phyloP scores from a whole-genome alignment of 768 basidiomycete species.

The Mycena kentingensis region DNA sequence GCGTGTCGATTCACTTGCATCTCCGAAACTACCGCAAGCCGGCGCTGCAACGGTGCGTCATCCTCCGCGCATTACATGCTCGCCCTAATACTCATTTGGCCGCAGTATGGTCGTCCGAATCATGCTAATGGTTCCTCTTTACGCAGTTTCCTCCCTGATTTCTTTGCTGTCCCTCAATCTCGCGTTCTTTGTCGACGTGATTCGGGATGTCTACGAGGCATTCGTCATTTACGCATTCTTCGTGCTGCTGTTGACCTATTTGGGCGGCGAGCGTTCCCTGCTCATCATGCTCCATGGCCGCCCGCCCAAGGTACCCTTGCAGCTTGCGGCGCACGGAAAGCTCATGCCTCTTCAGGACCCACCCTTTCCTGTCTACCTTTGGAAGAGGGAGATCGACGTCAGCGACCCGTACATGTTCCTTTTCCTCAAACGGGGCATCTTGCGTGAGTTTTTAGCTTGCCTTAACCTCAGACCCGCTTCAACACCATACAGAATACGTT shows the following conservation, averaged over 20 bases:
- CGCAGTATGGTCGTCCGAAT: slow-evolving; percentile 88
- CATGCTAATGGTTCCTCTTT: slow-evolving; percentile 96
- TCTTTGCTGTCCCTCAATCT: slow-evolving; percentile 89
- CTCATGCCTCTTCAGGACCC: too few relatives aligned
- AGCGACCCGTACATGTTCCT: slow-evolving; percentile 95
- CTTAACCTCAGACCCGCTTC: slow-evolving; percentile 5
- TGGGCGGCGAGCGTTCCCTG: slow-evolving; percentile 92
- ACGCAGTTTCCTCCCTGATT: slow-evolving; percentile 87
- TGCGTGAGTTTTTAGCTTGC: slow-evolving; percentile 56
- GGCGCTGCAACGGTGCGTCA: slow-evolving; percentile 66
- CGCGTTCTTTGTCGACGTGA: slow-evolving; percentile 93
- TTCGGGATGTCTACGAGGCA: slow-evolving; percentile 96
- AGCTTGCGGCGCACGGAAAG: too few relatives aligned
- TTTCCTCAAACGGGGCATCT: slow-evolving; percentile 90
- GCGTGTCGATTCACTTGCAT: slow-evolving; percentile 76
- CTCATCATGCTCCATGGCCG: slow-evolving; percentile 91
- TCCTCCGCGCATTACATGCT: slow-evolving; percentile 2
- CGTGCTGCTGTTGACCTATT: slow-evolving; percentile 74
- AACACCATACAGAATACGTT: slow-evolving; percentile 91
- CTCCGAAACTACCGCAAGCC: slow-evolving; percentile 88
- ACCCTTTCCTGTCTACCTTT: slow-evolving; percentile 83
- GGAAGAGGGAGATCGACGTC: slow-evolving; percentile 84
- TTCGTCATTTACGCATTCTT: slow-evolving; percentile 97
- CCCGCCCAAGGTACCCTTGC: too few relatives aligned
- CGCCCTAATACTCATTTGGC: background rate